A percentile compares a stretch with the other conserved stretches of the same genome.
Evolutionary conservation across 345 rosid species (phyloP).

Genomic region (Gossypium ekmanianum): DNA sequence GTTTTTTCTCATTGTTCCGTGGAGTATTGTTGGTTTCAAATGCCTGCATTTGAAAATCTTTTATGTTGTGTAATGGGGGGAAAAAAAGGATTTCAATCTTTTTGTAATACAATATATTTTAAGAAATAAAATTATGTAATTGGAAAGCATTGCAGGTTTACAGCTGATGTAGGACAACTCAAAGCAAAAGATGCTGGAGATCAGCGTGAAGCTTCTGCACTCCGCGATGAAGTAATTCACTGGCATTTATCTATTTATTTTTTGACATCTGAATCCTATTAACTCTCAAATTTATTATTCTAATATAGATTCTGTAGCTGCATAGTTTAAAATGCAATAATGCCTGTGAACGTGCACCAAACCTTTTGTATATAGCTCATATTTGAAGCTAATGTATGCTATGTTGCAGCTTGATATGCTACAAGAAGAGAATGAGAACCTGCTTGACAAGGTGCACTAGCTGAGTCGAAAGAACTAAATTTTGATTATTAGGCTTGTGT

Average conservation of each 20-base stretch:
- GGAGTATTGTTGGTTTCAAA: background rate
- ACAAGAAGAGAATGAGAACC: conserved; percentile 81
- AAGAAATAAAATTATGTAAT: background rate
- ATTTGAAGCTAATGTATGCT: conserved; percentile 26
- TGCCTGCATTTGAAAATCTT: background rate
- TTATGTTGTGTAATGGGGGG: background rate
- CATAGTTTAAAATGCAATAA: background rate
- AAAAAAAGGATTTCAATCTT: background rate
- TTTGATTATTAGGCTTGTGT: conserved; percentile 13
- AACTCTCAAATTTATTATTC: background rate
- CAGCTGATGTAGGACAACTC: conserved; percentile 50
- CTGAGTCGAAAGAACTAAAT: background rate
- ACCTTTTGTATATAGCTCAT: conserved; percentile 20
- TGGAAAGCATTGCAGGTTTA: conserved; percentile 47
- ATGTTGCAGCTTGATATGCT: conserved; percentile 88
- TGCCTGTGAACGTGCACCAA: background rate
- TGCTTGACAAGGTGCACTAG: conserved; percentile 58
- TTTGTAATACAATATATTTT: background rate
- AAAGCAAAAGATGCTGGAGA: conserved; percentile 61
- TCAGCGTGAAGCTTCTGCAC: conserved; percentile 92
- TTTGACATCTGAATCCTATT: background rate
- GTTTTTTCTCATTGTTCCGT: background rate
- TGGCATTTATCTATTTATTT: conserved; percentile 16
- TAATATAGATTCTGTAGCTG: background rate
- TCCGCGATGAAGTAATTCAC: conserved; percentile 85